Base-by-base conservation (phyloP, 345 rosid species). In the Linum lewisii region DNA sequence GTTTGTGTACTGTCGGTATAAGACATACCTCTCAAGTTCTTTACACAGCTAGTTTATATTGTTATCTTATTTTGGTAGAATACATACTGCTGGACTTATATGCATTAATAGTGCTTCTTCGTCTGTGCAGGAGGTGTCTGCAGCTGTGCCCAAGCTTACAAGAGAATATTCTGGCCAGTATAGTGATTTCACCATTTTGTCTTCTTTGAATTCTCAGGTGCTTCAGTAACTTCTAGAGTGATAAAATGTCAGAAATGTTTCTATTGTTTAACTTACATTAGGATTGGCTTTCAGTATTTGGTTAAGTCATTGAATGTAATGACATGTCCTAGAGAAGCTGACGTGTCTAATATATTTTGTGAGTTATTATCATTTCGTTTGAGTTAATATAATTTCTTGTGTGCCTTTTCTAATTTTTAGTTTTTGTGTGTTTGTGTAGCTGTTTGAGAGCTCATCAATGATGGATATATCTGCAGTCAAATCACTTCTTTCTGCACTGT, bases 141-240 rank as follows among this genome's bases (percentile, higher is more conserved):
- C 91, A 6, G 79, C 85, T 62, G 89, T 78, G 55, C 81, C 91
- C 19, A 89, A 86, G 80, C 88, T 83, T 64, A 60, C 84, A 24
- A 83, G 85, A 74, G 86, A 80, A 77, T 82, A 78, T 57, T 83
- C 97, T 65, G 81, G 99, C 63, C 91, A 81, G 54, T 81, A 79
- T 65, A 88, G 89, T 58, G 97, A 89, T 68, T 86, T 89, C 73
- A 73, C 71, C 69, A 81, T 89, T 72, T 87, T 93, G 57, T 89
- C 99, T 60, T 93, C 99, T 63, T 77, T 93, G 71, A 93, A 89
- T 80, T 86, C 97, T 66, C 99, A 93, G 93, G 98, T 87, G 78
- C 69, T 63, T 50, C 23, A 54, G 52, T 23, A 32, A 54, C 24
- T 36, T 42, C 42, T 37, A 22, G 16, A 19, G 51, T 42, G 47